Evolutionary conservation across 2,329 filamentous ascomycete species (phyloP).

Genomic region (Verticillium longisporum): DNA sequence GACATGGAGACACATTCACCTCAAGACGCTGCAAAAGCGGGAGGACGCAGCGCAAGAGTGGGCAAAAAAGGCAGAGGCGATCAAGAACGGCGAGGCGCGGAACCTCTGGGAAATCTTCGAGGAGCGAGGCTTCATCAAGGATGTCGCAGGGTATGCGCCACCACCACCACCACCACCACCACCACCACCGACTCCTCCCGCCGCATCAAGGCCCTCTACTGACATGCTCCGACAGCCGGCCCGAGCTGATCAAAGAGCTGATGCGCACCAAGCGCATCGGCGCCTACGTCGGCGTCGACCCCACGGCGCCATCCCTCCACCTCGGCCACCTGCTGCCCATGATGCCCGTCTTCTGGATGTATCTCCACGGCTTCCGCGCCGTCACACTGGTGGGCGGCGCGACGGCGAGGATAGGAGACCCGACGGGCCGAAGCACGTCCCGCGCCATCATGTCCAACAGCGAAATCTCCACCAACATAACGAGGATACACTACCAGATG

Average conservation of each 20-base stretch:
- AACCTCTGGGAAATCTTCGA: constrained; percentile 60
- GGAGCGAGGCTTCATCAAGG: constrained; percentile 67
- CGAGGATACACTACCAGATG: constrained; percentile 63
- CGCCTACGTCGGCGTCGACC: constrained; percentile 76
- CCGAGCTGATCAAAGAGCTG: constrained; percentile 45
- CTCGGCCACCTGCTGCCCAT: constrained; percentile 74
- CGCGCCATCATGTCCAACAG: constrained; percentile 46
- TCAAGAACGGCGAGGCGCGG: constrained; percentile 40
- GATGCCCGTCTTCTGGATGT: constrained; percentile 82
- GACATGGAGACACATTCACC: constrained; percentile 27
- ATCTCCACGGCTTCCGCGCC: constrained; percentile 64
- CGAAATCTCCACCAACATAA: constrained; percentile 56
- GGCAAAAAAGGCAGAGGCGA: constrained; percentile 36
- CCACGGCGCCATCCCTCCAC: constrained; percentile 73
- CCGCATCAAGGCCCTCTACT: not conserved
- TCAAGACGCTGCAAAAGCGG: constrained; percentile 36
- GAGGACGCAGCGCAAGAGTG: constrained; percentile 36
- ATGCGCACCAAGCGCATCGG: constrained; percentile 61
- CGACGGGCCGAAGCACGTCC: constrained; percentile 60
- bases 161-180: not conserved
- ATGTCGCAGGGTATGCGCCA: constrained; percentile 61
- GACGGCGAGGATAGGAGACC: constrained; percentile 74
- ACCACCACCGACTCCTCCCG: not conserved
- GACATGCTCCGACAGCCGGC: not conserved
- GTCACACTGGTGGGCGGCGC: constrained; percentile 66